These are phyloP conservation scores for Penicillium steckii DNA, from an alignment of 495 filamentous ascomycete species.

Conservation along the genomic window DNA sequence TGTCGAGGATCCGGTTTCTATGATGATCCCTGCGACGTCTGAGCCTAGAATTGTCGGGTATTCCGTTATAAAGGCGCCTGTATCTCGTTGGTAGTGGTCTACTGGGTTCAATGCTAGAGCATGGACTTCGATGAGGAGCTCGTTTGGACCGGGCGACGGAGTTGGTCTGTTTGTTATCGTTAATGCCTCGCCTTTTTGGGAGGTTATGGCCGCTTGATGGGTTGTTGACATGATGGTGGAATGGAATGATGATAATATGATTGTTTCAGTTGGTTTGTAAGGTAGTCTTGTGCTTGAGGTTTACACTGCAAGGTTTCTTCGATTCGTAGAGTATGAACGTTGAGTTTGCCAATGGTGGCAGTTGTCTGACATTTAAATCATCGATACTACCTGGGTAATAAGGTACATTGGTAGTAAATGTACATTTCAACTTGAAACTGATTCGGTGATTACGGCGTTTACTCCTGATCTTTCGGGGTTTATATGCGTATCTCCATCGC, in stretches of 20 bases:
- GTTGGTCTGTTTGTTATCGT: conserved; percentile 10
- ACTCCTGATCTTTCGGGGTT: too few species aligned
- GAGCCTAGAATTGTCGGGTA: conserved; percentile 44
- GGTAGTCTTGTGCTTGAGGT: too few species aligned
- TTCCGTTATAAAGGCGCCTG: conserved; percentile 22
- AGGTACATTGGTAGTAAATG: too few species aligned
- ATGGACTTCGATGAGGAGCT: conserved; percentile 44
- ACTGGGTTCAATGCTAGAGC: conserved; percentile 48
- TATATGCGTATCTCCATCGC: too few species aligned
- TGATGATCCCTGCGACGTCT: conserved; percentile 40
- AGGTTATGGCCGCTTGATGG: conserved; percentile 15
- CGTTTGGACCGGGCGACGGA: conserved; percentile 11
- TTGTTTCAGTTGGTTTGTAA: background rate
- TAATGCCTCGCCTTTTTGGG: conserved; percentile 10
- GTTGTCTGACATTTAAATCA: too few species aligned
- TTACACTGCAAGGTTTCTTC: too few species aligned
- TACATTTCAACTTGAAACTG: too few species aligned
- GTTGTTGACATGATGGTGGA: background rate
- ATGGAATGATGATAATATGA: background rate
- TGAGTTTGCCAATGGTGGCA: too few species aligned
- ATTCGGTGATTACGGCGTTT: too few species aligned
- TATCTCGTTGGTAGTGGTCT: conserved; percentile 35
- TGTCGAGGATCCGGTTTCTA: conserved; percentile 26
- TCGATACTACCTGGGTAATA: too few species aligned
- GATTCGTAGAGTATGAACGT: too few species aligned